Evolutionary conservation across 2,329 filamentous ascomycete species (phyloP).

Genomic region (Furcasterigmium sp.): DNA sequence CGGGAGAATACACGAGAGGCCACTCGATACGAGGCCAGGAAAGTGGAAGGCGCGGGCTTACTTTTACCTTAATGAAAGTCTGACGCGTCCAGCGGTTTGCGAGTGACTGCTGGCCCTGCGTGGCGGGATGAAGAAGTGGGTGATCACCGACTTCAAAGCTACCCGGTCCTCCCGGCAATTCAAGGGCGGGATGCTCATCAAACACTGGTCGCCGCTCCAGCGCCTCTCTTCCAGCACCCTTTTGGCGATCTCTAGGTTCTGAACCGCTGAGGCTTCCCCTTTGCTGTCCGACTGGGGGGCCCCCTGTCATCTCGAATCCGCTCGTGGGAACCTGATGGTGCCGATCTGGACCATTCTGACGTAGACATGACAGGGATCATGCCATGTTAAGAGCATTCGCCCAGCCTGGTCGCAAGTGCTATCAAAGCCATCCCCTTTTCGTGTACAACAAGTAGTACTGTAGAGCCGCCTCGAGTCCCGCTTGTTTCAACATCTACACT

Average conservation of each 20-base stretch:
- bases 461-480: too few species aligned
- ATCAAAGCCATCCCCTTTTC: too few species aligned
- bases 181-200: neutral
- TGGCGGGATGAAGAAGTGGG: neutral
- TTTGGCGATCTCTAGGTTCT: neutral
- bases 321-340: neutral
- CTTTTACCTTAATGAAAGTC: too few species aligned
- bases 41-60: too few species aligned
- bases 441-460: too few species aligned
- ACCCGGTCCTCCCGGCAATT: neutral
- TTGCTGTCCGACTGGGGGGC: neutral
- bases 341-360: neutral
- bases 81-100: too few species aligned
- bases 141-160: neutral
- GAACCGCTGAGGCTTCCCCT: neutral
- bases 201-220: neutral
- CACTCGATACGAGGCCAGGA: too few species aligned
- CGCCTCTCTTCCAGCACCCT: neutral
- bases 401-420: too few species aligned
- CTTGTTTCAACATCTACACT: too few species aligned
- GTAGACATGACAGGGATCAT: neutral
- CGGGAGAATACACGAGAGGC: too few species aligned
- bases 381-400: neutral
- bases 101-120: too few species aligned
- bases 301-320: neutral